Evolutionary conservation across 352 stramenopile genomes (phyloP).

Genomic region (Pythium biforme): DNA sequence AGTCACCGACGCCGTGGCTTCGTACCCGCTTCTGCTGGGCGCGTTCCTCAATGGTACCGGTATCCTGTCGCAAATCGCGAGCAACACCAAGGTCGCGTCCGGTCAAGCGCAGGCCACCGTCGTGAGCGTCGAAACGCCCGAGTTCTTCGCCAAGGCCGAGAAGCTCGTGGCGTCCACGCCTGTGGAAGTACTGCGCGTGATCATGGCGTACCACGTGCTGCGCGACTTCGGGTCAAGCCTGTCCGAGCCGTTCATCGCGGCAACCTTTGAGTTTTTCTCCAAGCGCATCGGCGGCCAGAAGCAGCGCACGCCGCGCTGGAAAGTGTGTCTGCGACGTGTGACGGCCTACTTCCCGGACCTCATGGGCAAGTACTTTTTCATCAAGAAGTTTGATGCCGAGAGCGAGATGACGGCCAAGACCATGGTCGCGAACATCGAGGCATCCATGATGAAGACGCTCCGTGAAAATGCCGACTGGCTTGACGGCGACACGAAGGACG

Average conservation of each 20-base stretch:
- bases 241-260: conserved; percentile 80
- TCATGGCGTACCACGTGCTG: conserved; percentile 62
- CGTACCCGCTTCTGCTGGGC: conserved; percentile 59
- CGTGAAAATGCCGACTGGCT: conserved; percentile 86
- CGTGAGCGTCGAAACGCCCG: conserved; percentile 60
- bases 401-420: conserved; percentile 78
- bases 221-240: conserved; percentile 35
- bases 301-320: conserved; percentile 87
- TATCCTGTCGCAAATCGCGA: conserved; percentile 31
- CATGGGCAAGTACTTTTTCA: conserved; percentile 91
- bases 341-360: conserved; percentile 50
- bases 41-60: conserved; percentile 52
- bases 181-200: conserved; percentile 44
- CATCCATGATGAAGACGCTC: conserved; percentile 73
- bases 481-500: conserved; percentile 70
- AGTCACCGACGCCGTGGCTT: conserved; percentile 43
- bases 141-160: conserved; percentile 55
- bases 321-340: conserved; percentile 77
- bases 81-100: conserved; percentile 24
- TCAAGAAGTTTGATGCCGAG: conserved; percentile 84
- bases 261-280: conserved; percentile 90
- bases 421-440: conserved; percentile 86
- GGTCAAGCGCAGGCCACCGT: conserved; percentile 12
- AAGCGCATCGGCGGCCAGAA: conserved; percentile 77
- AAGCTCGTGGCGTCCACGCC: conserved; percentile 41